Conservation (phyloP, 1,284 basidiomycete genomes). For the Ganoderma sinense region DNA sequence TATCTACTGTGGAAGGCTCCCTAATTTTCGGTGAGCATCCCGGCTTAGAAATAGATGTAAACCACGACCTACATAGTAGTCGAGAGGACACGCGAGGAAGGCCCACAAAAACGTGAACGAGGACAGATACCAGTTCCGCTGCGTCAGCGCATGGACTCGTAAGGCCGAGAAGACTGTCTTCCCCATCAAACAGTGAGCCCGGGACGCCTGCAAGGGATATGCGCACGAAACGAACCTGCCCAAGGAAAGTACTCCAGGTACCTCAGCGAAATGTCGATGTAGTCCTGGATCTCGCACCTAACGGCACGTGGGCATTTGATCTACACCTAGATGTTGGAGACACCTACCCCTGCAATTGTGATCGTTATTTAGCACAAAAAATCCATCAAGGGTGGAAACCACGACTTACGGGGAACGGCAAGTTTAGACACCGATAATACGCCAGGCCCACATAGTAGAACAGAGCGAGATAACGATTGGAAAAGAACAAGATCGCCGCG, state of each 20-base stretch:
- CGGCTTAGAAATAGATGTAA: too few species aligned
- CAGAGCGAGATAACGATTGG: slow-evolving; percentile 7
- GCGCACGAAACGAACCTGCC: not conserved
- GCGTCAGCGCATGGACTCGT: not conserved
- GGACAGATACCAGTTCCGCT: not conserved
- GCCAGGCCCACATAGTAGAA: not conserved
- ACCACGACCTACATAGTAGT: not conserved
- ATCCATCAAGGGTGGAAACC: too few species aligned
- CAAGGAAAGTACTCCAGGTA: slow-evolving; percentile 1
- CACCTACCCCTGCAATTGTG: not conserved
- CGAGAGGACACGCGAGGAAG: not conserved
- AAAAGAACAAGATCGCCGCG: slow-evolving; percentile 11
- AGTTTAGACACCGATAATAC: not conserved
- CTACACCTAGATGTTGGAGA: not conserved
- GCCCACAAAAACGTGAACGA: not conserved
- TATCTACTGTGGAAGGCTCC: not conserved
- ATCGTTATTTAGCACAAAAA: not conserved
- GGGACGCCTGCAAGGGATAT: too few species aligned
- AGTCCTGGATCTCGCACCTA: not conserved
- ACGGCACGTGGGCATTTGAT: not conserved
- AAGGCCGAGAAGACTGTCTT: not conserved
- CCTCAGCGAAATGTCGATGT: not conserved
- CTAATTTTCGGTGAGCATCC: not conserved
- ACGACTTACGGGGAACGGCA: not conserved
- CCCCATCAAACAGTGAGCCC: too few species aligned